phyloP scores from a whole-genome alignment of 1,284 basidiomycete species.

The Rhodotorula sp. region DNA sequence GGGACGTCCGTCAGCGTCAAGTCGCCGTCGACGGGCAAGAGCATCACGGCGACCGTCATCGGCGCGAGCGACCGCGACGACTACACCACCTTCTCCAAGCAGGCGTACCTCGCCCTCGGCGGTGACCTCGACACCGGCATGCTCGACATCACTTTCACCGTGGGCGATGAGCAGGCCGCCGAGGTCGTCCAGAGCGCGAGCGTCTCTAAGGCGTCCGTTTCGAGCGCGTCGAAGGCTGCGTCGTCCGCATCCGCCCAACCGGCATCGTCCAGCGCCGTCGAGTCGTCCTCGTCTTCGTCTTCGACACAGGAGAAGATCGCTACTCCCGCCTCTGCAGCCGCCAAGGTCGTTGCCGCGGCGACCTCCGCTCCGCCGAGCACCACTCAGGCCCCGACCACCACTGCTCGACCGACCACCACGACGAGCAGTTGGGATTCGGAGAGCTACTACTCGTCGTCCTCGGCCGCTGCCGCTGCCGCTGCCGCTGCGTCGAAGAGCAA shows the following conservation, averaged over 20 bases:
- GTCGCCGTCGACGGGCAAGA: conserved; percentile 23
- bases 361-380: background rate
- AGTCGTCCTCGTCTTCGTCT: conserved; percentile 10
- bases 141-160: conserved; percentile 22
- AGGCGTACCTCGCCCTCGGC: conserved; percentile 27
- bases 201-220: background rate
- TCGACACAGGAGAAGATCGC: background rate
- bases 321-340: conserved; percentile 1
- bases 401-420: background rate
- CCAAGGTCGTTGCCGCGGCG: background rate
- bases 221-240: background rate
- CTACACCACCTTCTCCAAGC: conserved; percentile 27
- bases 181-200: background rate
- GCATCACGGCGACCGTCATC: conserved; percentile 23
- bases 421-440: conserved; percentile 6
- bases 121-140: conserved; percentile 29
- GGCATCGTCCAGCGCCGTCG: background rate
- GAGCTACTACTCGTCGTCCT: conserved; percentile 4
- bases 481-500: conserved; percentile 2
- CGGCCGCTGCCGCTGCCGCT: background rate
- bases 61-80: conserved; percentile 26
- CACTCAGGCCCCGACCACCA: conserved; percentile 3
- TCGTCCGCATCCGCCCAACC: conserved; percentile 6
- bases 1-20: conserved; percentile 9
- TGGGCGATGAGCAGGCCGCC: conserved; percentile 14